phyloP scores from a whole-genome alignment of 164 flowering plant genomes.

The Liriodendron chinense region DNA sequence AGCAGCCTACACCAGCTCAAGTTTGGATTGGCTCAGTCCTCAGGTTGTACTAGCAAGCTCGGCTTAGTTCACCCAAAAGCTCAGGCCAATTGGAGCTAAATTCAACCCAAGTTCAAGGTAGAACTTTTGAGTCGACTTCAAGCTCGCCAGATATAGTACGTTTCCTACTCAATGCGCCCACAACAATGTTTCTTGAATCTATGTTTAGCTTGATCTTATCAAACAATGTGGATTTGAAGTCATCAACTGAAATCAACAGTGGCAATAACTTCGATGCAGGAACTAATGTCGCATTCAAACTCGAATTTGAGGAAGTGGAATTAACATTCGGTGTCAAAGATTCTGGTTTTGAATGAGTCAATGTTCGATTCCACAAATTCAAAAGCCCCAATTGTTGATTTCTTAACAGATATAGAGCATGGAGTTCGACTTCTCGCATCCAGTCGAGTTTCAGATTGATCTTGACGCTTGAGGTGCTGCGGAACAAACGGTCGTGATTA shows the following conservation, averaged over 20 bases:
- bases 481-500: conserved; percentile 41
- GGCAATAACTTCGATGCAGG: conserved; percentile 10
- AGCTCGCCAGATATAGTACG: conserved; percentile 23
- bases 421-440: conserved; percentile 76
- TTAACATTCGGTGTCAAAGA: neutral
- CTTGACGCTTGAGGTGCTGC: conserved; percentile 21
- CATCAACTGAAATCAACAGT: conserved; percentile 22
- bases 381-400: conserved; percentile 68
- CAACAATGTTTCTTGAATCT: conserved; percentile 58
- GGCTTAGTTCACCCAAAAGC: too few species aligned
- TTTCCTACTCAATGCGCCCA: conserved; percentile 52
- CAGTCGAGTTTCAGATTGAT: conserved; percentile 25
- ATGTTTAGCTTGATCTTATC: conserved; percentile 62
- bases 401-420: conserved; percentile 59
- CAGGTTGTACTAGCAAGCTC: too few species aligned
- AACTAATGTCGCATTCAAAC: conserved; percentile 2
- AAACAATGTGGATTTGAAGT: conserved; percentile 43
- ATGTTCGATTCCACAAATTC: conserved; percentile 52
- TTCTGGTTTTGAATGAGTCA: neutral
- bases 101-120: too few species aligned
- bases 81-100: too few species aligned
- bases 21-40: too few species aligned
- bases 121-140: too few species aligned
- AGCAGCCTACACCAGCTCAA: too few species aligned
- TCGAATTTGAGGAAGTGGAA: neutral